Base-by-base conservation (phyloP, 2,329 filamentous ascomycete genomes). In the Aureobasidium sp. region DNA sequence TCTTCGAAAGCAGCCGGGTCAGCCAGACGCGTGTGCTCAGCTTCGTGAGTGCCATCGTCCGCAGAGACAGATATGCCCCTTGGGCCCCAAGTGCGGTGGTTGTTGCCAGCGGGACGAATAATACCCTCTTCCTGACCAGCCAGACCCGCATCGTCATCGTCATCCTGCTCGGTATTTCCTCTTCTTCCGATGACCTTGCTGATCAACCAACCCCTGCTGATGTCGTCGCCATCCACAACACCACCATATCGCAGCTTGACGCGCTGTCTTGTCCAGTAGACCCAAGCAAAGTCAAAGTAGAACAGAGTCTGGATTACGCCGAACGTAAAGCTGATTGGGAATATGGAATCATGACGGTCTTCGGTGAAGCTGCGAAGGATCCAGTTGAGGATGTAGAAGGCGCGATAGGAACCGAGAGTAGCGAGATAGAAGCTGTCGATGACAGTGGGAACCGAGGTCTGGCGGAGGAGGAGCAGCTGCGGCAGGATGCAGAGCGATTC, bases 381-480 rank as follows among this genome's bases (percentile, higher is more conserved):
- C 93, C 93, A 97, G 74, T 96, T 97, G 52, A 96, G 75, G 64
- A 96, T 87, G 76, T 97, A 97, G 65, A 97, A 84, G 53, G 81
- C 89, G 62, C 93, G 89, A 77, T 97, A 97, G 14, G 87, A 87
- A 39, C 92, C 93, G 1, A 97, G 84, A 0, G 91, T 86, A 55
- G 94, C 80, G 61, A 97, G 88, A 75, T 97, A 97, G 77, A 89
- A 96, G n/a, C 90, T 96, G 74, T 96, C 90, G 76, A 97, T 92
- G 51, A 97, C 93, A 53, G 93, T 97, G 0, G 93, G 93, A 0
- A 97, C 91, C 29, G 87, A 91, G n/a, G 93, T 97, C 75, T 97
- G 91, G 64, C 93, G 89, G 15, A 97, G 85, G 47, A 97, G 86
- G 6, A 97, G 84, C 1, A 97, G 86, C 74, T 97, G 93, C 0